Evolutionary conservation across 2,329 filamentous ascomycete species (phyloP), one percentile per base, ranked within the genome.

Genomic region (Arthrobotrys pseudoclavata): DNA sequence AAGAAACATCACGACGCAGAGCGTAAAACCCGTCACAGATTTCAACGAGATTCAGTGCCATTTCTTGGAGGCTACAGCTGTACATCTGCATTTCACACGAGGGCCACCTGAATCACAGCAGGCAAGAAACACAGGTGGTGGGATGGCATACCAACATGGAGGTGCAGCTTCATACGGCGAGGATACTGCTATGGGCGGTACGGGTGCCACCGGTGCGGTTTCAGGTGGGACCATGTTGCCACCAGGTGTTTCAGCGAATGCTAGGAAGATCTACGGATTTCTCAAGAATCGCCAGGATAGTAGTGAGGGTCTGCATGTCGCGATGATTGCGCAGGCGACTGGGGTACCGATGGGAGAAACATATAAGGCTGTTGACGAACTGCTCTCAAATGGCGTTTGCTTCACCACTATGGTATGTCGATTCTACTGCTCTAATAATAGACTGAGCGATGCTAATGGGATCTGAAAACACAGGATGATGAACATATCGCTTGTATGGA

Each of bases 31-130:
- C 3, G 86, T 98, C 68, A 86, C 88, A 69, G 92, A 97, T 84
- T 91, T 91, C 86, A 97, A 99, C 86, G 96, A 99, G 87, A 88
- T 98, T 83, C 91, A 91, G 83, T 97, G 93, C 83, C 96, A 98
- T 84, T 85, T 97, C 80, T 89, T 99, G 66, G 95, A 99, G 85
- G 91, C 93, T 26, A 92, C 94, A 4, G 92, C 91, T 72, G 91
- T 96, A 61, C 96, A 99, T 85, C 86, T 99, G 62, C 91, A 91
- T 84, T 92, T 94, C 83, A 92, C 91, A 13, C 88, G 89, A 52
- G 94, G 94, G 0, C 88, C 90, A 2, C 86, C 84, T 1, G 85
- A 70, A 83, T 31, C 75, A 81, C 69, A 81, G 75, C 47, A 79
- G 76, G 66, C 50, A 26, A 61, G 29, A 80, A 80, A 76, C 64